These are phyloP conservation scores for Euclidium syriacum DNA, from an alignment of 345 rosid species.

Conservation along the genomic window DNA sequence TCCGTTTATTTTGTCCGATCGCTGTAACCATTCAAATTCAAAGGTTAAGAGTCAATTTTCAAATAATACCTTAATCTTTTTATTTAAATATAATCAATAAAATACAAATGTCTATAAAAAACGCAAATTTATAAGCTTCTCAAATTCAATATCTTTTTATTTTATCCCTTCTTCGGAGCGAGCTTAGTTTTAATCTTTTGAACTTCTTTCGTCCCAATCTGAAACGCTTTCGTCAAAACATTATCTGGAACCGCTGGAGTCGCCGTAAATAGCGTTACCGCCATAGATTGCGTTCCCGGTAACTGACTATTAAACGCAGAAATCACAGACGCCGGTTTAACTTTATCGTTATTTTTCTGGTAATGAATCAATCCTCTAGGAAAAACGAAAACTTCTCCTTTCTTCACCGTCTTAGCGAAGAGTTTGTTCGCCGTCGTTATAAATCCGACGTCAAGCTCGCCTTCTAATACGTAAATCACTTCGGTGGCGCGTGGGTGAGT, in stretches of 20 bases:
- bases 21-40: too few relatives aligned
- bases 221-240: conserved; percentile 52
- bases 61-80: too few relatives aligned
- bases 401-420: conserved; percentile 46
- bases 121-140: not conserved
- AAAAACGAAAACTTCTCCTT: conserved; percentile 56
- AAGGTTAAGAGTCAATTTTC: too few relatives aligned
- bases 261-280: conserved; percentile 40
- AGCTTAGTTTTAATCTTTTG: conserved; percentile 48
- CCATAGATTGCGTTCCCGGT: conserved; percentile 63
- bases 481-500: conserved; percentile 74
- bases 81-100: too few relatives aligned
- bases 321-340: conserved; percentile 38
- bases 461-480: conserved; percentile 50
- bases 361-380: conserved; percentile 61
- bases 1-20: too few relatives aligned
- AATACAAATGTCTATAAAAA: too few relatives aligned
- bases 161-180: conserved; percentile 45
- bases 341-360: conserved; percentile 55
- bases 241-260: conserved; percentile 48
- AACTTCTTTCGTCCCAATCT: conserved; percentile 55
- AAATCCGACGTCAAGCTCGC: conserved; percentile 59
- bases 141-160: not conserved
- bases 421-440: conserved; percentile 54
- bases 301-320: conserved; percentile 59